Evolutionary conservation across 2,329 filamentous ascomycete species (phyloP).

Genomic region (Penicillium occitanis): DNA sequence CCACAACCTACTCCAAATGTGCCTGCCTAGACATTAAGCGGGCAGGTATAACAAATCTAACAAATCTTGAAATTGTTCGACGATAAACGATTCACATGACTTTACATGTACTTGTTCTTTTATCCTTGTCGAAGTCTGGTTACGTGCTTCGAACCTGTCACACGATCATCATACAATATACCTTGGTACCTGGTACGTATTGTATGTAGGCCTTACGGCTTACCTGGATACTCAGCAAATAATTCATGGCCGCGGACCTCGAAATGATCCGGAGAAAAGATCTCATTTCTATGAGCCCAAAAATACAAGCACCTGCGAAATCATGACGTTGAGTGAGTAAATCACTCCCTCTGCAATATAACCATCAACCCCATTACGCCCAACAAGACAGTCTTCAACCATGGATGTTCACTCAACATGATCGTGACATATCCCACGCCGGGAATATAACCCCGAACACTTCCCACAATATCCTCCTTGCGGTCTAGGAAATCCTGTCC

Average conservation of each 20-base stretch:
- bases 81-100: neutral
- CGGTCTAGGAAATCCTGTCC: conserved; percentile 85
- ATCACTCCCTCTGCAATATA: conserved; percentile 82
- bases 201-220: neutral
- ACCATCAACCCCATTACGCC: conserved; percentile 94
- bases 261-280: too few relatives aligned
- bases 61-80: neutral
- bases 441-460: conserved; percentile 85
- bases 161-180: neutral
- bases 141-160: neutral
- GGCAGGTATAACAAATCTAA: too few relatives aligned
- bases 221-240: neutral
- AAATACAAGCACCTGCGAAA: neutral
- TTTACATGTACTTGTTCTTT: neutral
- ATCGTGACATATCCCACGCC: conserved; percentile 98
- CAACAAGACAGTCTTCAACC: conserved; percentile 93
- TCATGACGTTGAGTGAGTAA: neutral
- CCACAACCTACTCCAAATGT: too few relatives aligned
- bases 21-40: too few relatives aligned
- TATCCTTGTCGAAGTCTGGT: neutral
- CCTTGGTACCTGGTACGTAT: neutral
- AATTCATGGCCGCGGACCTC: neutral
- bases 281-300: too few relatives aligned
- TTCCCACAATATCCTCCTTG: conserved; percentile 83
- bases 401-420: conserved; percentile 89